These are phyloP conservation scores for Alternaria arbusti DNA, from an alignment of 2,329 filamentous ascomycete genomes.

Conservation along the genomic window DNA sequence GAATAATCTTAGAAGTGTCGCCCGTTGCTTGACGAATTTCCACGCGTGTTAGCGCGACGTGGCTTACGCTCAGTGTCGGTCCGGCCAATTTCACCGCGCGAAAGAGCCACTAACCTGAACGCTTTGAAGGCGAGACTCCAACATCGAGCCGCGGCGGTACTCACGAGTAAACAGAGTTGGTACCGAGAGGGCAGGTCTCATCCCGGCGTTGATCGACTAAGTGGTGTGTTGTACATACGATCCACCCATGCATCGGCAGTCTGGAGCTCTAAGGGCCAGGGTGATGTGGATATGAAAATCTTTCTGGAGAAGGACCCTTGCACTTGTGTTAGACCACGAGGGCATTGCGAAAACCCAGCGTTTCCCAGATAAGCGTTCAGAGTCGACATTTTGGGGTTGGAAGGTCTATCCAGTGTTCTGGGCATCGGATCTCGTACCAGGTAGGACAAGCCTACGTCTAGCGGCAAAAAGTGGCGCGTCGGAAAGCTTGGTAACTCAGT, in stretches of 20 bases:
- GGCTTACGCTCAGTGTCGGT: neutral
- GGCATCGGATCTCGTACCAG: constrained; percentile 3
- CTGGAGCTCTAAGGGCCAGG: neutral
- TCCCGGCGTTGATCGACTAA: neutral
- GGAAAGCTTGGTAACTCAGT: constrained; percentile 9
- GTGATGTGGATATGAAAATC: neutral
- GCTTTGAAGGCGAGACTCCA: neutral
- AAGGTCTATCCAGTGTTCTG: constrained; percentile 5
- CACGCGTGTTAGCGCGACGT: neutral
- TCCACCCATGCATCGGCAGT: neutral
- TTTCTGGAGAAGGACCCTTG: neutral
- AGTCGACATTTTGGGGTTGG: neutral
- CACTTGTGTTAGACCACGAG: neutral
- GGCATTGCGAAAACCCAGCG: neutral
- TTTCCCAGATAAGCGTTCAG: neutral
- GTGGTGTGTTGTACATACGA: neutral
- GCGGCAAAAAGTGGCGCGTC: neutral
- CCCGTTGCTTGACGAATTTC: neutral
- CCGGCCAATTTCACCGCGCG: neutral
- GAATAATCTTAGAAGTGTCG: neutral
- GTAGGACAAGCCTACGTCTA: constrained; percentile 2
- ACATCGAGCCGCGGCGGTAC: neutral
- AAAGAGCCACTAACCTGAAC: neutral
- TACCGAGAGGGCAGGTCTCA: neutral
- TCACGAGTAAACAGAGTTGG: neutral